Evolutionary conservation across 495 filamentous ascomycete genomes (phyloP).

Genomic region (Trichoderma virens): DNA sequence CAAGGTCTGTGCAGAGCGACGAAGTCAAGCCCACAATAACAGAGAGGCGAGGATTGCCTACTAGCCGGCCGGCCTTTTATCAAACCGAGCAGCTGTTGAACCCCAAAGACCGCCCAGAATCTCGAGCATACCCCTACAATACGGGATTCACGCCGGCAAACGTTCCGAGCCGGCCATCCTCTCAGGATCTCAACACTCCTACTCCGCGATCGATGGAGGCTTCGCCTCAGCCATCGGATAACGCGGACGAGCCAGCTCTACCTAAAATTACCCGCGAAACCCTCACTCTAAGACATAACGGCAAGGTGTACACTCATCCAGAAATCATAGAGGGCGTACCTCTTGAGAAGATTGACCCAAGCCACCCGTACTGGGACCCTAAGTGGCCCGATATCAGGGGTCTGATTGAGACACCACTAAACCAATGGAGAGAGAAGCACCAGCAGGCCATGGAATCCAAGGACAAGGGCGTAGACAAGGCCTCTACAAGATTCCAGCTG

Average conservation of each 20-base stretch:
- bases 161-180: neutral
- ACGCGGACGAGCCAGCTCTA: constrained; percentile 10
- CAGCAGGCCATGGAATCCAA: constrained; percentile 19
- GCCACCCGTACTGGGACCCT: constrained; percentile 39
- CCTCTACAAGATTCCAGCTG: constrained; percentile 29
- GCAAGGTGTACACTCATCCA: constrained; percentile 30
- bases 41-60: neutral
- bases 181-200: neutral
- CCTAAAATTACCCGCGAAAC: constrained; percentile 31
- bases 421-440: constrained; percentile 31
- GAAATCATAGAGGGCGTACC: constrained; percentile 37
- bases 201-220: neutral
- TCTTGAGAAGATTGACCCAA: constrained; percentile 31
- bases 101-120: neutral
- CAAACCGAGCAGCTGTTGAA: neutral
- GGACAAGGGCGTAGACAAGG: constrained; percentile 11
- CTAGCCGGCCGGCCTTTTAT: neutral
- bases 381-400: constrained; percentile 32
- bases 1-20: neutral
- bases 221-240: neutral
- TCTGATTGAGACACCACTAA: constrained; percentile 22
- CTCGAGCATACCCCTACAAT: neutral
- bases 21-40: neutral
- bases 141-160: constrained; percentile 24
- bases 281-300: constrained; percentile 32